phyloP scores from a whole-genome alignment of 768 basidiomycete genomes.

The Rhodocollybia butyracea region DNA sequence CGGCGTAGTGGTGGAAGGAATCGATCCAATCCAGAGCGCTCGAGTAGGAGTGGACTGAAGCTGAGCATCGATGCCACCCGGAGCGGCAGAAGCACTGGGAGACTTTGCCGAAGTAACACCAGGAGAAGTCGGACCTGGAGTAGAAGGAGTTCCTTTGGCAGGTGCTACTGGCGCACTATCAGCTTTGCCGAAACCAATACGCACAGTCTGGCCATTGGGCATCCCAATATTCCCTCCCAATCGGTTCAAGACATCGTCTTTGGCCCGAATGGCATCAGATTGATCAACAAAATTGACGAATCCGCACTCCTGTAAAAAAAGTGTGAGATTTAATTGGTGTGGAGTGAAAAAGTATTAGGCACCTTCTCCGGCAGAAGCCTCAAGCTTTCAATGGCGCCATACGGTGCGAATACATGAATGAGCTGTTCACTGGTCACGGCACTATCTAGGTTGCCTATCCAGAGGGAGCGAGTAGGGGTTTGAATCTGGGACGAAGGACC shows the following conservation, averaged over 20 bases:
- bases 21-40: conserved; percentile 97
- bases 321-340: conserved; percentile 3
- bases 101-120: conserved; percentile 44
- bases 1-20: conserved; percentile 92
- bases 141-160: conserved; percentile 68
- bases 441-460: conserved; percentile 98
- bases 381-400: conserved; percentile 95
- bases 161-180: conserved; percentile 94
- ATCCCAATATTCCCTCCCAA: conserved; percentile 92
- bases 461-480: conserved; percentile 91
- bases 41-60: conserved; percentile 89
- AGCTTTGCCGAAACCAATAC: conserved; percentile 97
- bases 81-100: conserved; percentile 43
- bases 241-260: conserved; percentile 95
- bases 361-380: conserved; percentile 97
- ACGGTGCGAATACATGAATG: conserved; percentile 92
- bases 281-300: conserved; percentile 99
- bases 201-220: conserved; percentile 93
- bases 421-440: conserved; percentile 93
- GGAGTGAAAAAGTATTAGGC: background rate
- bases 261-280: conserved; percentile 93
- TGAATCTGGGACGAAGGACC: conserved; percentile 72
- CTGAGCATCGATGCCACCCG: conserved; percentile 79
- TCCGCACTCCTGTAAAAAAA: conserved; percentile 84
- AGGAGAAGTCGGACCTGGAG: conserved; percentile 64